Evolutionary conservation across 495 filamentous ascomycete genomes (phyloP).

Genomic region (Copromyces sp.): DNA sequence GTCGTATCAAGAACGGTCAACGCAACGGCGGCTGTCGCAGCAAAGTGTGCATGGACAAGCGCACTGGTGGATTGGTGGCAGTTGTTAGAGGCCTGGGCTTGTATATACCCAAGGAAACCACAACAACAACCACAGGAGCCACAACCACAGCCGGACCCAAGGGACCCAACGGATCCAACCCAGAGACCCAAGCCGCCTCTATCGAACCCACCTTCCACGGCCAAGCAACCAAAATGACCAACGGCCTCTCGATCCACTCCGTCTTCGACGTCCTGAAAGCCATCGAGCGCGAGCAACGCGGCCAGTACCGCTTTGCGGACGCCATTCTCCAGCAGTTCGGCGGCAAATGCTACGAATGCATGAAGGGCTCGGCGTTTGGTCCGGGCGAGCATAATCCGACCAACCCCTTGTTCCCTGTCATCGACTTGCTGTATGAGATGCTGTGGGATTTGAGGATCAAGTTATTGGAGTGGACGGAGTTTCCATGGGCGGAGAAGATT

Average conservation of each 20-base stretch:
- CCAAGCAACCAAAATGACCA: not conserved
- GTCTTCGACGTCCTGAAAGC: not conserved
- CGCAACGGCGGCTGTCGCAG: not conserved
- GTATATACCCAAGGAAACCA: not conserved
- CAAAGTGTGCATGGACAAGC: not conserved
- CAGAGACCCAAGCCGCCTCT: not conserved
- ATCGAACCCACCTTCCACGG: not conserved
- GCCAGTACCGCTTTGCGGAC: not conserved
- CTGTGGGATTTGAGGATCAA: not conserved
- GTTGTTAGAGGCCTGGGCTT: not conserved
- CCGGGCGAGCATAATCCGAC: not conserved
- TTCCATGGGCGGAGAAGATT: not conserved
- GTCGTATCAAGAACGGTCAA: not conserved
- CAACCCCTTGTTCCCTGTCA: constrained; percentile 6
- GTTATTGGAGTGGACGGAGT: not conserved
- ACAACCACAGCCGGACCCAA: not conserved
- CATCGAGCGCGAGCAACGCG: not conserved
- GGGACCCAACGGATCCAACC: not conserved
- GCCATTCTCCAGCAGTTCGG: not conserved
- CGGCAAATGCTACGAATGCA: constrained; percentile 2
- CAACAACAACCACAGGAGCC: not conserved
- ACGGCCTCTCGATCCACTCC: not conserved
- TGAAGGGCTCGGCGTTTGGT: not conserved
- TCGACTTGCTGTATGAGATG: constrained; percentile 3
- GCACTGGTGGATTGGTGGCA: not conserved